A percentile compares a stretch with the other conserved stretches of the same genome.
Evolutionary conservation across 495 filamentous ascomycete genomes (phyloP).

Genomic region (Penicillium canescens): DNA sequence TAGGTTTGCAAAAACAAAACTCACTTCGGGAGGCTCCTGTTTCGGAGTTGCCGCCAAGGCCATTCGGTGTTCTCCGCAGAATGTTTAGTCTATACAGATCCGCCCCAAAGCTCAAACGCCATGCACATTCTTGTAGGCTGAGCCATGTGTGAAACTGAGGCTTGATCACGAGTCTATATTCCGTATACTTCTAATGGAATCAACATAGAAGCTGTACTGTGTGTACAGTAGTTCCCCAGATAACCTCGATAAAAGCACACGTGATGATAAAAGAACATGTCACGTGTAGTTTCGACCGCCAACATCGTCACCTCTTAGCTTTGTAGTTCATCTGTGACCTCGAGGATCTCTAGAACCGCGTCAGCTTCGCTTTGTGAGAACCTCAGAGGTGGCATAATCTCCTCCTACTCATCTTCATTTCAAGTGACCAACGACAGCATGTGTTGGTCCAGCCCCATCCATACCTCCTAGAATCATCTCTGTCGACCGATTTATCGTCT

Average conservation of each 20-base stretch:
- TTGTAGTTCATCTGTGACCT: neutral
- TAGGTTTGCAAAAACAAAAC: no score
- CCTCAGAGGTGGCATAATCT: neutral
- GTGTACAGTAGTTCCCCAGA: neutral
- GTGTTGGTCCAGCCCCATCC: slow-evolving; percentile 1
- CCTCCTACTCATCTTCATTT: neutral
- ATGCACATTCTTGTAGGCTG: neutral
- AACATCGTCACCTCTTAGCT: neutral
- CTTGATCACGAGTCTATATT: no score
- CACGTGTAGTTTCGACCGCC: neutral
- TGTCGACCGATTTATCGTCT: slow-evolving; percentile 1
- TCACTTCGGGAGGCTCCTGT: no score
- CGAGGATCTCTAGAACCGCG: neutral
- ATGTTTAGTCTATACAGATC: neutral
- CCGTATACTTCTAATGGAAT: no score
- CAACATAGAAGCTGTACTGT: no score
- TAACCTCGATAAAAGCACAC: neutral
- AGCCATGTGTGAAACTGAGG: neutral
- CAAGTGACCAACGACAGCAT: slow-evolving; percentile 7
- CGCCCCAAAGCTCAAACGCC: neutral
- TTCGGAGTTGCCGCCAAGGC: neutral
- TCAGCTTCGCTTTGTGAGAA: neutral
- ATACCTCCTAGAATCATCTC: neutral
- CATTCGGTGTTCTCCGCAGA: slow-evolving; percentile 1
- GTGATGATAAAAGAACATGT: slow-evolving; percentile 1